Evolutionary conservation across 1,284 basidiomycete species (phyloP).

Genomic region (Melanopsichium pennsylvanicum): DNA sequence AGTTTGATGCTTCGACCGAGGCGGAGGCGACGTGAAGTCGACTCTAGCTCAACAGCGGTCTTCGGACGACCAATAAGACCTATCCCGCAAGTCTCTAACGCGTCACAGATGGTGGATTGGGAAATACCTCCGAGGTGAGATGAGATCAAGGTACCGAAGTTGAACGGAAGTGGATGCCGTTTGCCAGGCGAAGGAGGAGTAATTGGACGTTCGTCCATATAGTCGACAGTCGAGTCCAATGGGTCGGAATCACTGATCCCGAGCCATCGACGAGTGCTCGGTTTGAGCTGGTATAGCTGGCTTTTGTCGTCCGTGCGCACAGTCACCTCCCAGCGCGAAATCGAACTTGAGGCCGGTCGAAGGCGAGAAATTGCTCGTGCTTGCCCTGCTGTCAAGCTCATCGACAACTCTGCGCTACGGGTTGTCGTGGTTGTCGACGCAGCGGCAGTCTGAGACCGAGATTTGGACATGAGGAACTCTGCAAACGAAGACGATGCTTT

Average conservation of each 20-base stretch:
- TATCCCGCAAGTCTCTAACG: no score
- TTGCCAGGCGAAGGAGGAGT: not conserved
- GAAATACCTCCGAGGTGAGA: not conserved
- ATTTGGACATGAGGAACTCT: constrained; percentile 15
- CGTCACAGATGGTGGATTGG: no score
- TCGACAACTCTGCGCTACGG: no score
- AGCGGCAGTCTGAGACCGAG: no score
- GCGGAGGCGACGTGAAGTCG: constrained; percentile 7
- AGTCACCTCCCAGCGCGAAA: not conserved
- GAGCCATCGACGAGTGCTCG: constrained; percentile 21
- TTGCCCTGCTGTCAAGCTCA: constrained; percentile 5
- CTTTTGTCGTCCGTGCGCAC: constrained; percentile 9
- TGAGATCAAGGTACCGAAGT: not conserved
- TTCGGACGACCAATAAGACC: constrained; percentile 8
- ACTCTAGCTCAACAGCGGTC: constrained; percentile 1
- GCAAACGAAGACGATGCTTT: constrained; percentile 2
- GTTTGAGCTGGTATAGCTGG: constrained; percentile 2
- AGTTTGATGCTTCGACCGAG: constrained; percentile 15
- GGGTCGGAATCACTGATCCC: constrained; percentile 1
- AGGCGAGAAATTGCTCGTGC: not conserved
- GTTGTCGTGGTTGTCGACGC: no score
- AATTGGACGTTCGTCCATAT: not conserved
- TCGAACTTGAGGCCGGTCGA: no score
- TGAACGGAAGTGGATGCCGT: not conserved
- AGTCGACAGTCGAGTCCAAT: not conserved